Evolutionary conservation across 2,329 filamentous ascomycete species (phyloP).

Genomic region (Triangularia verruculosa): DNA sequence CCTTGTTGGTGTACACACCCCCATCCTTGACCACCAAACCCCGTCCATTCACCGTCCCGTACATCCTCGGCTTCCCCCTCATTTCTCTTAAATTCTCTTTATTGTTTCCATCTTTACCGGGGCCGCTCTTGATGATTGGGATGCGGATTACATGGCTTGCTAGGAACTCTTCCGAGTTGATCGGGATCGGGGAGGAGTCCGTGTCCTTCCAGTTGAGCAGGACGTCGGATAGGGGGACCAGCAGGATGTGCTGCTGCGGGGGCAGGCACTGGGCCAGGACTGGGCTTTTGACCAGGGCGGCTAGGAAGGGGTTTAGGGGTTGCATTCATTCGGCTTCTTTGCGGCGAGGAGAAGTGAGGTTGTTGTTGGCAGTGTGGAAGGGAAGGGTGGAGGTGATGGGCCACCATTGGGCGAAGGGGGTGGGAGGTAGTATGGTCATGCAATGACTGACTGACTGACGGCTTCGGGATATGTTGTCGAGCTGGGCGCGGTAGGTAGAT

Average conservation of each 20-base stretch:
- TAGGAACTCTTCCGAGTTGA: slow-evolving; percentile 89
- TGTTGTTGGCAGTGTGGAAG: neutral
- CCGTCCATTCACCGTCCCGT: slow-evolving; percentile 85
- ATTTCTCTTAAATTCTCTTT: slow-evolving; percentile 72
- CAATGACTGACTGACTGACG: too few species aligned
- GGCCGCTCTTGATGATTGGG: slow-evolving; percentile 50
- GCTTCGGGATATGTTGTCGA: neutral
- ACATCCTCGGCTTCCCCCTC: slow-evolving; percentile 90
- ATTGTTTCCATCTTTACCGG: slow-evolving; percentile 53
- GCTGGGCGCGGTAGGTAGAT: too few species aligned
- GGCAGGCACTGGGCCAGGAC: slow-evolving; percentile 88
- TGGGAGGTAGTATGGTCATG: too few species aligned
- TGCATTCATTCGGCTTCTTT: slow-evolving; percentile 64
- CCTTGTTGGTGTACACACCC: slow-evolving; percentile 94
- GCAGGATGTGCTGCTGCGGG: slow-evolving; percentile 85
- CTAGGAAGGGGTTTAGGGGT: slow-evolving; percentile 97
- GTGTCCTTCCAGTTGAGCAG: slow-evolving; percentile 84
- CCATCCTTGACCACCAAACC: slow-evolving; percentile 94
- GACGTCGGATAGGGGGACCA: slow-evolving; percentile 90
- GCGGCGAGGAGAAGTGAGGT: too few species aligned
- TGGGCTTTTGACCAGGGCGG: slow-evolving; percentile 97
- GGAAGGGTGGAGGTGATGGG: neutral
- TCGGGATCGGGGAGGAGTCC: slow-evolving; percentile 79
- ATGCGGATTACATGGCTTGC: slow-evolving; percentile 94
- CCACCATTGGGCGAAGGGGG: too few species aligned